Conservation (phyloP, 345 rosid species). For the Dipteronia dyeriana region DNA sequence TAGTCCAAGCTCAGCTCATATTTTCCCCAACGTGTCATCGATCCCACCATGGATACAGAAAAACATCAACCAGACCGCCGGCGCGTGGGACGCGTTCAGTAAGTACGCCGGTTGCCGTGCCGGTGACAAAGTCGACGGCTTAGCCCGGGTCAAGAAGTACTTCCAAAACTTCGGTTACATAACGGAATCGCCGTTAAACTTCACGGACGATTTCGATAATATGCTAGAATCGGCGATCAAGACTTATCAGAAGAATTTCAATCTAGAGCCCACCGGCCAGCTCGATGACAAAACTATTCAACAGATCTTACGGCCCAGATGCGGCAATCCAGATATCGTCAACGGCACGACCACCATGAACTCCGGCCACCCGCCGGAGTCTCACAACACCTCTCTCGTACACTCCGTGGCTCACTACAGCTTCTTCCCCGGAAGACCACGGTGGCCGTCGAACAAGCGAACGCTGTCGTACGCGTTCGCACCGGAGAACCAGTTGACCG, state of each 20-base stretch:
- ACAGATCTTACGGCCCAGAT: conserved; percentile 69
- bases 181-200: conserved; percentile 32
- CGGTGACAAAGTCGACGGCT: conserved; percentile 61
- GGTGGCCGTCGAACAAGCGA: conserved; percentile 55
- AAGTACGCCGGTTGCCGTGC: conserved; percentile 61
- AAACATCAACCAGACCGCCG: conserved; percentile 14
- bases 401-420: conserved; percentile 65
- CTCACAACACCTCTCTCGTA: conserved; percentile 27
- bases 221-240: conserved; percentile 57
- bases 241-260: conserved; percentile 75
- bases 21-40: conserved; percentile 44
- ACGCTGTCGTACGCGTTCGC: conserved; percentile 70
- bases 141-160: conserved; percentile 71
- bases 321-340: conserved; percentile 87
- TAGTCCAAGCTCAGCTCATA: conserved; percentile 26
- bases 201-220: conserved; percentile 75
- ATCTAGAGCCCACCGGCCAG: conserved; percentile 66
- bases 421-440: conserved; percentile 70
- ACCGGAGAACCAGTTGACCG: conserved; percentile 42
- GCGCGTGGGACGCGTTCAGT: conserved; percentile 65
- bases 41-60: conserved; percentile 38
- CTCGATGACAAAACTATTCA: conserved; percentile 63
- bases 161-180: conserved; percentile 81
- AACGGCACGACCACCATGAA: conserved; percentile 84
- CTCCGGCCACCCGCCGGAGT: conserved; percentile 45